Conservation (phyloP, 2,329 filamentous ascomycete species). For the Exophiala alcalophila region DNA sequence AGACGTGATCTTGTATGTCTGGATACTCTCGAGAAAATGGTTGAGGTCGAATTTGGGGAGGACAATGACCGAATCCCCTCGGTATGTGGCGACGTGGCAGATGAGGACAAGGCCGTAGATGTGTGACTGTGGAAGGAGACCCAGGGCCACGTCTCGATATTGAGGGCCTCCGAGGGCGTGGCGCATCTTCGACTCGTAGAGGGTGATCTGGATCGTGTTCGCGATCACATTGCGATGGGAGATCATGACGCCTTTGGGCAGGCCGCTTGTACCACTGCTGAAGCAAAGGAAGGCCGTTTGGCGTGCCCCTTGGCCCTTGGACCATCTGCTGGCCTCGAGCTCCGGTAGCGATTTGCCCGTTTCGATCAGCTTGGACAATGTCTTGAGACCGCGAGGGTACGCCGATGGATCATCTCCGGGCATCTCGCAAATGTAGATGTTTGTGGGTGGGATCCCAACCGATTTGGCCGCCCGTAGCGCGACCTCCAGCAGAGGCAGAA, state of each 20-base stretch:
- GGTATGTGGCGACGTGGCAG: constrained; percentile 62
- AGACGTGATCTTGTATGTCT: constrained; percentile 65
- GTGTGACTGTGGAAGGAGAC: constrained; percentile 75
- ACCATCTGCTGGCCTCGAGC: constrained; percentile 42
- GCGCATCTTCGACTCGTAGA: constrained; percentile 49
- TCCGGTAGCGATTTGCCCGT: constrained; percentile 51
- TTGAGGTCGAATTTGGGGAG: constrained; percentile 73
- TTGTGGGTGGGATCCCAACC: constrained; percentile 60
- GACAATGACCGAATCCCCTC: constrained; percentile 70
- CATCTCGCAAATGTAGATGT: constrained; percentile 67
- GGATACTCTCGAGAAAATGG: constrained; percentile 61
- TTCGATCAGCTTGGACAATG: constrained; percentile 63
- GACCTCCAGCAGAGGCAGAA: constrained; percentile 61
- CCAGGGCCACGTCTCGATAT: constrained; percentile 57
- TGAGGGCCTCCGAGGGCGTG: constrained; percentile 42
- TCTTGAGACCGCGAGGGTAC: constrained; percentile 51
- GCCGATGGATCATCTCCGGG: constrained; percentile 45
- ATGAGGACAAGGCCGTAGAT: constrained; percentile 76
- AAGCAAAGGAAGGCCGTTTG: constrained; percentile 76
- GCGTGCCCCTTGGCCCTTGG: constrained; percentile 47
- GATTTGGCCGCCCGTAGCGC: constrained; percentile 64
- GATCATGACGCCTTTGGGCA: constrained; percentile 83
- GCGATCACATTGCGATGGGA: constrained; percentile 76
- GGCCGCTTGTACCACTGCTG: constrained; percentile 73
- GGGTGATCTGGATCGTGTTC: constrained; percentile 63